These are phyloP conservation scores for Onygenales sp. DNA, from an alignment of 2,329 filamentous ascomycete genomes.

Conservation along the genomic window DNA sequence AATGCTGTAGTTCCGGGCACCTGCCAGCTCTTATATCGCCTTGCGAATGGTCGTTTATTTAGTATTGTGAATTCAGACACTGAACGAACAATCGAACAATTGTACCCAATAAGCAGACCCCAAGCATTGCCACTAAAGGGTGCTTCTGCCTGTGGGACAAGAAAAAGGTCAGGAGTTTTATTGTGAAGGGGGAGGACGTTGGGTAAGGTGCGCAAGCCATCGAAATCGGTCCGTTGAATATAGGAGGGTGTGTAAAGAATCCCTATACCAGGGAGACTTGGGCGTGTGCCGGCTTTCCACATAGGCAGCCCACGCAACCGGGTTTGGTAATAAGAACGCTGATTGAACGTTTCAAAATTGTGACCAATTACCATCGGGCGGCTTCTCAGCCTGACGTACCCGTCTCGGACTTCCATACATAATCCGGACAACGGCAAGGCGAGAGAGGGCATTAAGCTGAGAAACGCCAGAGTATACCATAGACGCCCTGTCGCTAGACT, in stretches of 20 bases:
- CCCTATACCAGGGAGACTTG: slow-evolving; percentile 1
- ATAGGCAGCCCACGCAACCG: neutral
- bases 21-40: too few species aligned
- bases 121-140: slow-evolving; percentile 6
- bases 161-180: neutral
- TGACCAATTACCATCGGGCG: slow-evolving; percentile 1
- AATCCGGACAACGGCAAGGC: slow-evolving; percentile 4
- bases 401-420: slow-evolving; percentile 4
- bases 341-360: neutral
- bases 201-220: neutral
- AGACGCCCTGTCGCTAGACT: neutral
- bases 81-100: slow-evolving; percentile 6
- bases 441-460: neutral
- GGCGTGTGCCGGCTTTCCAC: neutral
- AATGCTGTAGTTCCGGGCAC: too few species aligned
- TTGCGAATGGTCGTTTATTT: neutral
- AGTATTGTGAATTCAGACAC: slow-evolving; percentile 9
- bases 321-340: neutral
- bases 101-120: slow-evolving; percentile 9
- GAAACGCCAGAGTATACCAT: neutral
- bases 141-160: slow-evolving; percentile 2
- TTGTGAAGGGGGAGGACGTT: neutral
- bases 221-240: neutral
- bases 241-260: slow-evolving; percentile 1
- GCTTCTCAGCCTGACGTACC: neutral